A percentile compares a stretch with the other conserved stretches of the same genome.
Evolutionary conservation across 2,329 filamentous ascomycete genomes (phyloP).

Genomic region (Aspergillus arachidicola): DNA sequence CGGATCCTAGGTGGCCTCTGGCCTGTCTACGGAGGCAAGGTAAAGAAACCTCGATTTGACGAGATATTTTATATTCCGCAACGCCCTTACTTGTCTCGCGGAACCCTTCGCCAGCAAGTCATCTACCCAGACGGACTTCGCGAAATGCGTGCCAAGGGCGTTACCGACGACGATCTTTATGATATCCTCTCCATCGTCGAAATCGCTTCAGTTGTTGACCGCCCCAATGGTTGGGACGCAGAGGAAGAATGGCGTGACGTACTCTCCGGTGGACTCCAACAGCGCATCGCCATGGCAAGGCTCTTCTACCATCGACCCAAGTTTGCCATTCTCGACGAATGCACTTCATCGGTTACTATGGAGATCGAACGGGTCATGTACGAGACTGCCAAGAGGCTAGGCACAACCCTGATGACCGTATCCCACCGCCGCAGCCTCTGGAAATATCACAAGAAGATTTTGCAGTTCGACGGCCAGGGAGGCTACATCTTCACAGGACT

Average conservation of each 20-base stretch:
- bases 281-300: conserved; percentile 93
- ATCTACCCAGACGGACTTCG: conserved; percentile 91
- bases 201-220: conserved; percentile 78
- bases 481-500: conserved; percentile 85
- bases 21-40: conserved; percentile 95
- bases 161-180: conserved; percentile 79
- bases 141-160: conserved; percentile 81
- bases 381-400: conserved; percentile 86
- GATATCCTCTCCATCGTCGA: conserved; percentile 77
- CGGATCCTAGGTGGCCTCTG: conserved; percentile 93
- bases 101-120: conserved; percentile 92
- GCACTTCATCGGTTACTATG: conserved; percentile 90
- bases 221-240: conserved; percentile 84
- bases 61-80: conserved; percentile 99
- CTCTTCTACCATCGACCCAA: conserved; percentile 91
- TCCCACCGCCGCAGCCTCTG: conserved; percentile 87
- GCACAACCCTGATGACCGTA: conserved; percentile 96
- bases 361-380: conserved; percentile 97
- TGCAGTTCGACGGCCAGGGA: conserved; percentile 96
- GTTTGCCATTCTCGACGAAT: conserved; percentile 96
- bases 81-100: conserved; percentile 87
- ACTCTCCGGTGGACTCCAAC: conserved; percentile 87
- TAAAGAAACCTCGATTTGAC: conserved; percentile 86
- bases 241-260: conserved; percentile 97
- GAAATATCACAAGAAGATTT: conserved; percentile 92